These are phyloP conservation scores for Malus hybrid DNA, from an alignment of 331 rosid species.

Conservation along the genomic window DNA sequence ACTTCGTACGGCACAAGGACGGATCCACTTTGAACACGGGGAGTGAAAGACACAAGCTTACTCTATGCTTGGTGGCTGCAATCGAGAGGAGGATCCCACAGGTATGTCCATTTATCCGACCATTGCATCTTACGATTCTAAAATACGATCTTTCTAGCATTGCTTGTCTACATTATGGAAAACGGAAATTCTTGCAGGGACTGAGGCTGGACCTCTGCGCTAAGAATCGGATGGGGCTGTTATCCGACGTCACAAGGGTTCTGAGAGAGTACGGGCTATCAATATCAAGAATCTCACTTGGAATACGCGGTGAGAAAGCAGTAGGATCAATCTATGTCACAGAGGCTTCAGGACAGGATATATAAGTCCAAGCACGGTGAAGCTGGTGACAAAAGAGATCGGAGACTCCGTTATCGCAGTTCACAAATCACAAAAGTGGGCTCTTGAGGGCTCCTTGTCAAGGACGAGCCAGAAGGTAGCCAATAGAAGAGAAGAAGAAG, in stretches of 20 bases:
- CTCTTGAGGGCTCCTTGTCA: slow-evolving; percentile 22
- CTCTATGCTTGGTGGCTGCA: slow-evolving; percentile 60
- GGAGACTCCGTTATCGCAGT: slow-evolving; percentile 49
- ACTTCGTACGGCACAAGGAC: slow-evolving; percentile 48
- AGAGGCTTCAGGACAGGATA: slow-evolving; percentile 26
- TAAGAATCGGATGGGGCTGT: slow-evolving; percentile 51
- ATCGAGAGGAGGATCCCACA: slow-evolving; percentile 75
- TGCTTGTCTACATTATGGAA: background rate
- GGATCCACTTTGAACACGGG: slow-evolving; percentile 31
- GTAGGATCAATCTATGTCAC: slow-evolving; percentile 62
- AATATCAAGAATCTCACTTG: slow-evolving; percentile 50
- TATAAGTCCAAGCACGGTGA: slow-evolving; percentile 39
- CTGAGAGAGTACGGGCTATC: slow-evolving; percentile 71
- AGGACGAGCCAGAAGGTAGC: background rate
- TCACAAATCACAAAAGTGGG: slow-evolving; percentile 38
- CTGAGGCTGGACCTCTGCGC: slow-evolving; percentile 49
- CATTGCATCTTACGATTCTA: background rate
- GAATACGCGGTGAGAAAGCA: slow-evolving; percentile 41
- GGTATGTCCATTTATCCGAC: slow-evolving; percentile 24
- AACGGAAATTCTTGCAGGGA: slow-evolving; percentile 34
- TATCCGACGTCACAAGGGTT: slow-evolving; percentile 56
- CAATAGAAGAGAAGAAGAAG: background rate
- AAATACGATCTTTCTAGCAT: background rate
- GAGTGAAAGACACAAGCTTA: slow-evolving; percentile 47
- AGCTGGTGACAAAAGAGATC: slow-evolving; percentile 42